These are phyloP conservation scores for Naegleria gruberi DNA, from an alignment of 208 protist genomes.

Conservation along the genomic window DNA sequence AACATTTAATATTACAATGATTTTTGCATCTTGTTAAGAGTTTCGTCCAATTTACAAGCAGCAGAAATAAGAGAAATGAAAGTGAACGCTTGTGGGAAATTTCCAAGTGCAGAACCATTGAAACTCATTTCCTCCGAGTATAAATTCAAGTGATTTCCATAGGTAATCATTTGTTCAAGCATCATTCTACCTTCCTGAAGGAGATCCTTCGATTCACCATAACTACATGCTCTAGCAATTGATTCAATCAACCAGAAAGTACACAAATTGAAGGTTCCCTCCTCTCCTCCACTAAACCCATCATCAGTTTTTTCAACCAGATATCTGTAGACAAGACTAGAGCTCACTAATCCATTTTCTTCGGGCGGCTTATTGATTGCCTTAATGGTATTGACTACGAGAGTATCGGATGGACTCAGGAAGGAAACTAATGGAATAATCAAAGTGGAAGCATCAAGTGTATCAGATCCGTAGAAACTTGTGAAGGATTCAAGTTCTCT, in stretches of 20 bases:
- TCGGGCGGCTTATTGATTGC: slow-evolving; percentile 35
- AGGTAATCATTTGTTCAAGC: slow-evolving; percentile 53
- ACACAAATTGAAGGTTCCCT: slow-evolving; percentile 51
- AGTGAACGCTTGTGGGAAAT: slow-evolving; percentile 53
- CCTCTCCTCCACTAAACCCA: slow-evolving; percentile 30
- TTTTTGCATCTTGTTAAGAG: neutral
- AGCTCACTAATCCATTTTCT: slow-evolving; percentile 36
- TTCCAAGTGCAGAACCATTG: slow-evolving; percentile 32
- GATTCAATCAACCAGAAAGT: slow-evolving; percentile 48
- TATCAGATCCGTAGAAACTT: slow-evolving; percentile 35
- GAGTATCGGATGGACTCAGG: slow-evolving; percentile 39
- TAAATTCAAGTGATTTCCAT: slow-evolving; percentile 46
- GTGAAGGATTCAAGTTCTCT: slow-evolving; percentile 33
- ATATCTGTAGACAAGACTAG: slow-evolving; percentile 43
- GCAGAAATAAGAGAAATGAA: slow-evolving; percentile 42
- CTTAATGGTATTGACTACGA: slow-evolving; percentile 37
- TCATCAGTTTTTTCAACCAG: slow-evolving; percentile 3
- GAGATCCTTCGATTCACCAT: slow-evolving; percentile 14
- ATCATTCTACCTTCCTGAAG: slow-evolving; percentile 41
- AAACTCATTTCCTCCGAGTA: slow-evolving; percentile 41
- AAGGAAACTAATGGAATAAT: slow-evolving; percentile 48
- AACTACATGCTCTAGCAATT: slow-evolving; percentile 28
- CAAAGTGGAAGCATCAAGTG: slow-evolving; percentile 28
- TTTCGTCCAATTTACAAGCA: slow-evolving; percentile 43
- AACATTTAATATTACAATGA: neutral